Percentiles rank a stretch among this genome's conserved stretches.
These are phyloP conservation scores for Verticillium nonalfalfae DNA, from an alignment of 2,329 filamentous ascomycete species.

Conservation along the genomic window DNA sequence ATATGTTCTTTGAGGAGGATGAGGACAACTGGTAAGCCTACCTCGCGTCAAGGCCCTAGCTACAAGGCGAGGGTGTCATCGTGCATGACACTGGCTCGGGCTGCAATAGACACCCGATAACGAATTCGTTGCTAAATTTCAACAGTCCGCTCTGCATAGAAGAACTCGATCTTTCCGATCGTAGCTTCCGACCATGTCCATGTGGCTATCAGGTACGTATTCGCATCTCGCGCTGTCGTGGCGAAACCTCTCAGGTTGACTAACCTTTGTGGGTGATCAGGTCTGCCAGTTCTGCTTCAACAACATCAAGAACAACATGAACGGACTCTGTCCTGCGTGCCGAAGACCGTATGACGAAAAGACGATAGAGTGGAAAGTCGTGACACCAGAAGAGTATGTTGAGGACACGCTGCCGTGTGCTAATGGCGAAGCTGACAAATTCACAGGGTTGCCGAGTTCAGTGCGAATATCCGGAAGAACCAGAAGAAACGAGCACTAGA, in stretches of 20 bases:
- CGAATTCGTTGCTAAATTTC: slow-evolving; percentile 15
- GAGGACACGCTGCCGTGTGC: background rate
- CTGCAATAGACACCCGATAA: slow-evolving; percentile 7
- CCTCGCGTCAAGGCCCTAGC: background rate
- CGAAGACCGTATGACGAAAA: slow-evolving; percentile 93
- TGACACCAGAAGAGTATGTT: slow-evolving; percentile 88
- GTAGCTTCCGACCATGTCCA: slow-evolving; percentile 93
- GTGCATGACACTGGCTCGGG: background rate
- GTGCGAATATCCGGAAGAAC: slow-evolving; percentile 76
- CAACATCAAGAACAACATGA: slow-evolving; percentile 98
- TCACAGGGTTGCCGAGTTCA: slow-evolving; percentile 63
- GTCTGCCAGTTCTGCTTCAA: slow-evolving; percentile 99
- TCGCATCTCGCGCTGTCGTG: background rate
- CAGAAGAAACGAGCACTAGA: slow-evolving; percentile 85
- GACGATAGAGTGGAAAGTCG: slow-evolving; percentile 93
- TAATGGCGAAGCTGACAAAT: slow-evolving; percentile 15
- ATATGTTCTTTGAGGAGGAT: slow-evolving; percentile 66
- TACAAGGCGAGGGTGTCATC: background rate
- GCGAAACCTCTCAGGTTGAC: background rate
- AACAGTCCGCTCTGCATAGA: slow-evolving; percentile 92
- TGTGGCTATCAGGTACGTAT: slow-evolving; percentile 88
- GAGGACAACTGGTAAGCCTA: slow-evolving; percentile 59
- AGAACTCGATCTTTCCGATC: slow-evolving; percentile 96
- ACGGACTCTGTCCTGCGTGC: slow-evolving; percentile 95
- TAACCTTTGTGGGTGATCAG: slow-evolving; percentile 37